These are phyloP conservation scores for Curvularia sp. DNA, from an alignment of 2,329 filamentous ascomycete species.

Conservation along the genomic window DNA sequence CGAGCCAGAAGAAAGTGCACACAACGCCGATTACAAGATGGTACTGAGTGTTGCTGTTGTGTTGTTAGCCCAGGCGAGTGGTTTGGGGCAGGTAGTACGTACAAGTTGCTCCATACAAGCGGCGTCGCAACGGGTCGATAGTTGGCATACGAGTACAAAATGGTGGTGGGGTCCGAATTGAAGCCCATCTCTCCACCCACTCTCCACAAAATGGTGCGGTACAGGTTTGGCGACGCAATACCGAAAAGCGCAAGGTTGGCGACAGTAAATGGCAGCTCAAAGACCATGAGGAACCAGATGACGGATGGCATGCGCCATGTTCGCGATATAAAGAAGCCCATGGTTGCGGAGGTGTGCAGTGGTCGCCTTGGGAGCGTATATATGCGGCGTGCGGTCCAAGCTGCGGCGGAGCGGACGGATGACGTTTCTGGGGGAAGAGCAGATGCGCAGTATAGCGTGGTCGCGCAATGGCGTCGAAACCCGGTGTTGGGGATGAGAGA, in stretches of 20 bases:
- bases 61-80: conserved; percentile 11
- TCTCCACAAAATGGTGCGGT: conserved; percentile 74
- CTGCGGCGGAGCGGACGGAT: conserved; percentile 14
- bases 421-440: conserved; percentile 8
- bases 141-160: conserved; percentile 78
- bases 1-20: conserved; percentile 76
- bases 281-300: conserved; percentile 65
- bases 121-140: conserved; percentile 68
- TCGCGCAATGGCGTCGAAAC: conserved; percentile 4
- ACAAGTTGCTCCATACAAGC: conserved; percentile 77
- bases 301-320: conserved; percentile 62
- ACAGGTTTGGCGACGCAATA: conserved; percentile 75
- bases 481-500: conserved; percentile 2
- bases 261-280: conserved; percentile 72
- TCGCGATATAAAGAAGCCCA: conserved; percentile 61
- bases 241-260: conserved; percentile 73
- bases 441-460: neutral
- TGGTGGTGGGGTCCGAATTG: conserved; percentile 74
- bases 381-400: conserved; percentile 12
- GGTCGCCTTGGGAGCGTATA: conserved; percentile 5
- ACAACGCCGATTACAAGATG: conserved; percentile 80
- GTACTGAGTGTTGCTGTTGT: conserved; percentile 71
- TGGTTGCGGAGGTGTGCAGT: conserved; percentile 19
- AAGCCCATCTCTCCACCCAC: conserved; percentile 74
- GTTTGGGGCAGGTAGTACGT: conserved; percentile 50